These are phyloP conservation scores for Nannochloropsis salina DNA, from an alignment of 108 stramenopile species.

Conservation along the genomic window DNA sequence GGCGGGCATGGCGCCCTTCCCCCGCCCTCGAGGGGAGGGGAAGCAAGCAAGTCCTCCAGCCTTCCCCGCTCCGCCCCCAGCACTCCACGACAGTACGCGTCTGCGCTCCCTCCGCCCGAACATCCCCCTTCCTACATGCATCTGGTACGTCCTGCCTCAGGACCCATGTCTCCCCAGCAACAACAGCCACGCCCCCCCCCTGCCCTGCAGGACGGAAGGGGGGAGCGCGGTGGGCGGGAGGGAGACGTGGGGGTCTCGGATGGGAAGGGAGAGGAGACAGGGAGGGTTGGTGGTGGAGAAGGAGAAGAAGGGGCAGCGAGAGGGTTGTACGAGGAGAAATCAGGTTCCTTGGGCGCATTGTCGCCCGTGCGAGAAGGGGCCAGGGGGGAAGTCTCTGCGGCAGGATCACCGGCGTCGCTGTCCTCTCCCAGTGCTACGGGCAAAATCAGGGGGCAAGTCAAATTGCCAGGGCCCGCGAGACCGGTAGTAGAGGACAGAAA, in stretches of 20 bases:
- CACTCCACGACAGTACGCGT: neutral
- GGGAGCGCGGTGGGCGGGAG: neutral
- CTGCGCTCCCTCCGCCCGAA: neutral
- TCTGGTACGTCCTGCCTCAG: neutral
- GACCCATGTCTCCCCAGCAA: neutral
- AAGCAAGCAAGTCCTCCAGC: neutral
- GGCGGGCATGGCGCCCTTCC: neutral
- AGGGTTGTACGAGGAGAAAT: neutral
- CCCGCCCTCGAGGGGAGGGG: neutral
- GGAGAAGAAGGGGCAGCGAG: neutral
- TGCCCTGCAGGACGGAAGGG: neutral
- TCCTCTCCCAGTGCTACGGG: neutral
- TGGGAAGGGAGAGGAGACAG: neutral
- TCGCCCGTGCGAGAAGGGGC: no score
- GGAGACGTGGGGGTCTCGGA: neutral
- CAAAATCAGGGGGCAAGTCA: neutral
- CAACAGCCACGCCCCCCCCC: neutral
- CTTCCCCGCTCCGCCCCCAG: neutral
- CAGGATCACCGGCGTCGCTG: no score
- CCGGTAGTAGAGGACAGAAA: neutral
- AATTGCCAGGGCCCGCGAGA: neutral
- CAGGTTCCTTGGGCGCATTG: no score
- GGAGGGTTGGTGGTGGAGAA: neutral
- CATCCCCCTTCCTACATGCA: neutral
- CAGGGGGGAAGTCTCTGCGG: no score